Base-by-base conservation (phyloP, 805 yeast genomes). In the Teunomyces cretensis region DNA sequence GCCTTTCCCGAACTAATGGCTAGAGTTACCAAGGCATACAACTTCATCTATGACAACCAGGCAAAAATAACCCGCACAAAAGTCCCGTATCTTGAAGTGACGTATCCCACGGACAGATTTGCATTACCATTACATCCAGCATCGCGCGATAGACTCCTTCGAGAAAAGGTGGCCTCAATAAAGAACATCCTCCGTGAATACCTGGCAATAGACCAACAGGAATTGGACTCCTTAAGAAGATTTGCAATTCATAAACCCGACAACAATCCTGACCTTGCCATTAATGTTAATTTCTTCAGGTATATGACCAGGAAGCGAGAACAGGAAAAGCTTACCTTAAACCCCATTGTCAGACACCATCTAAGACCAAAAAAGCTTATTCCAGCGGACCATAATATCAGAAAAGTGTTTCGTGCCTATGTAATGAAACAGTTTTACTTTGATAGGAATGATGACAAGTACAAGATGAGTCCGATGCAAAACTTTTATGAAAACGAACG, bases 121-220 rank as follows among this genome's bases (percentile, higher is more conserved):
- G 75, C 69, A 1, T 43, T 52, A 5, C 74, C 76, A 1, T 43
- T 58, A 3, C 62, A 67, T 43, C 58, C 62, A 9, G 52, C 55
- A 3, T 50, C 51, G 16, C 45, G 68, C 32, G 67, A 70, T 43
- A 48, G 53, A 28, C 45, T 56, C n/a, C 52, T 70, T 17, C 53
- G 52, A 17, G 45, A 45, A 16, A 57, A 61, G 30, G 48, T 71
- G 8, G 58, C 52, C 8, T 41, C 56, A 11, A 48, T 63, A 2
- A 65, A 64, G 44, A 28, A 37, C 6, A 32, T 64, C 4, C 37
- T 66, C 9, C 16, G 39, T 11, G 32, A 42, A 1, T 48, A 45
- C 36, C 45, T 46, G 36, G 72, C 74, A 2, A 52, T 70, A 2
- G 33, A 39, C 0, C 41, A 56, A 24, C 19, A 36, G 0, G 49